Conservation (phyloP, 257 asterid species). For the Henckelia pumila region DNA sequence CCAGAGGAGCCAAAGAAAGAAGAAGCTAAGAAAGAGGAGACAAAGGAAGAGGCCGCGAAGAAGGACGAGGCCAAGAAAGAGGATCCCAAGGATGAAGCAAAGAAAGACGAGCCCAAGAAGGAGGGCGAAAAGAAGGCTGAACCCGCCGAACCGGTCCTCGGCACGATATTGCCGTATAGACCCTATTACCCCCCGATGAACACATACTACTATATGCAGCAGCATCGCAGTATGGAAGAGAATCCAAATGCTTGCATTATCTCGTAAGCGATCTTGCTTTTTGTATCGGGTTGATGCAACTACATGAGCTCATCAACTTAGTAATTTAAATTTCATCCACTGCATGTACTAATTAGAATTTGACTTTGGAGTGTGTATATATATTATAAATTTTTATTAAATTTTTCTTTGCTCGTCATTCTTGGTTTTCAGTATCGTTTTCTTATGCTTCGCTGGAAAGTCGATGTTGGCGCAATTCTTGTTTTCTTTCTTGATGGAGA, state of each 20-base stretch:
- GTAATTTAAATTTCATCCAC: not conserved
- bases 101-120: not conserved
- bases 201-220: conserved; percentile 42
- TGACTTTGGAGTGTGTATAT: conserved; percentile 25
- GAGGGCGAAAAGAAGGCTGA: conserved; percentile 31
- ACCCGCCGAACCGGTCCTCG: conserved; percentile 40
- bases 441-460: conserved; percentile 36
- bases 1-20: conserved; percentile 77
- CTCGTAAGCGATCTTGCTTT: conserved; percentile 31
- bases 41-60: conserved; percentile 43
- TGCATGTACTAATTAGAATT: conserved; percentile 23
- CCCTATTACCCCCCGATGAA: conserved; percentile 42
- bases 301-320: not conserved
- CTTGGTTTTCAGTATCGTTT: not conserved
- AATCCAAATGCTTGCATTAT: conserved; percentile 75
- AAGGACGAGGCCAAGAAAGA: conserved; percentile 27
- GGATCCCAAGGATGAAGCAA: conserved; percentile 18
- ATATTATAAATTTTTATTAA: no score
- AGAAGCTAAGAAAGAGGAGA: conserved; percentile 66
- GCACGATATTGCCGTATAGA: conserved; percentile 41
- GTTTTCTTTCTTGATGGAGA: conserved; percentile 15
- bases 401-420: conserved; percentile 33
- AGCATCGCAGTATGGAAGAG: conserved; percentile 65
- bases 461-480: conserved; percentile 7
- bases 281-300: conserved; percentile 22